These are phyloP conservation scores for Lophiotrema nucula DNA, from an alignment of 495 filamentous ascomycete genomes.

Conservation along the genomic window DNA sequence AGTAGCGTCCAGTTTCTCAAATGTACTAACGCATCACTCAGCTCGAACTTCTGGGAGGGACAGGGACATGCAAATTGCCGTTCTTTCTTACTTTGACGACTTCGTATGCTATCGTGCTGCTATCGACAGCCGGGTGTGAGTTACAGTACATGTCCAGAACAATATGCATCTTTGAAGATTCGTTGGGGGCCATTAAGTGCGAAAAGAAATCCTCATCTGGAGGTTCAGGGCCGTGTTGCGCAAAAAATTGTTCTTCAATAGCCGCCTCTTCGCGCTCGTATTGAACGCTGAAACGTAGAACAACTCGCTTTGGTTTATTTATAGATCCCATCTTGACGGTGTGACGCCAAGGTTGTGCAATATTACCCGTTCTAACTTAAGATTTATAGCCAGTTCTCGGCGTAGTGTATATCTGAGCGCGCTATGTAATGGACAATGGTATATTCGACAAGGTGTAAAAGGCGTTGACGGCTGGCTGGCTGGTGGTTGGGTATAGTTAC, in stretches of 20 bases:
- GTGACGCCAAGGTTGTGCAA: too few species aligned
- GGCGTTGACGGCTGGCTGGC: too few species aligned
- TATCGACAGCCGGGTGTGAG: neutral
- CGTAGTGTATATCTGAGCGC: too few species aligned
- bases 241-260: conserved; percentile 10
- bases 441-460: too few species aligned
- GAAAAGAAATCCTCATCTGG: conserved; percentile 1
- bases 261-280: conserved; percentile 5
- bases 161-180: conserved; percentile 19
- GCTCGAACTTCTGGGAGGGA: neutral
- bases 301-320: conserved; percentile 6
- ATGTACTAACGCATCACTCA: conserved; percentile 2
- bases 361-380: too few species aligned
- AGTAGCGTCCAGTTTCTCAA: conserved; percentile 2
- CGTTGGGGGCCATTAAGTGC: conserved; percentile 9
- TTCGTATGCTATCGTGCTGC: conserved; percentile 7
- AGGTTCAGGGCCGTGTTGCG: neutral
- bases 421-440: too few species aligned
- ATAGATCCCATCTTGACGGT: conserved; percentile 7
- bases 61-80: conserved; percentile 3
- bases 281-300: conserved; percentile 9
- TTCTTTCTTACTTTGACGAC: conserved; percentile 7
- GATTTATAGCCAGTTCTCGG: too few species aligned
- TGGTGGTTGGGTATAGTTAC: too few species aligned
- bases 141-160: conserved; percentile 6